Base-by-base conservation (phyloP, 345 rosid species). In the Lepidium aucheri region DNA sequence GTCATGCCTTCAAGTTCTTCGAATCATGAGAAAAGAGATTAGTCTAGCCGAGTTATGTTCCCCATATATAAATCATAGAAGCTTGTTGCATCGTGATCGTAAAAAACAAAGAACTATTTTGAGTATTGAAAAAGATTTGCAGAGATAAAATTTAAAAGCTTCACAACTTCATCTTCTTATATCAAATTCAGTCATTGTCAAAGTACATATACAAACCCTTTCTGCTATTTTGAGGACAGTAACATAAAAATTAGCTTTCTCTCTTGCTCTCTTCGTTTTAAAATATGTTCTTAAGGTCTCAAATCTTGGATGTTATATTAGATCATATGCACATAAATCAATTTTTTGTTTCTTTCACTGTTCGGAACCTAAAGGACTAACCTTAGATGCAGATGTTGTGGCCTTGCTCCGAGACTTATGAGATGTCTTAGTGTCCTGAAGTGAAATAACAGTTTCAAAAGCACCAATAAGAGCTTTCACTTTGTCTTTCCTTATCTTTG, bases 401-500 rank as follows among this genome's bases (percentile, higher is more conserved):
- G 68, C 44, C 39, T 53, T 66, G 35, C 30, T 53, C 15, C 26
- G 64, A 36, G 9, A 7, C 46, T 56, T 54, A 2, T 52, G 77
- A 55, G 64, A 36, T 24, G 90, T 59, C 43, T 77, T 83, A 47
- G 67, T 47, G 52, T 89, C 88, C 54, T 84, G 91, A 67, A 82
- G 86, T 54, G 90, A 86, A 56, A 86, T 87, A 56, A 90, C 86
- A 36, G 87, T 68, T 76, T 93, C 98, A 60, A 93, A 93, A 72
- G 96, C 97, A 61, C 91, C 87, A 24, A 86, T 90, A 80, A 93
- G 81, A 60, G 96, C 96, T 79, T 83, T 88, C 33, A 93, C 98
- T 80, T 88, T 93, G 63, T 82, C 80, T 62, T 84, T 78, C 81
- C 86, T 87, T 42, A 80, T 73, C 75, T 76, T 71, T 3, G 52